Percentiles rank a stretch among this genome's conserved stretches.
Conservation (phyloP, 441 rosid species). For the Aquilaria agallochum region DNA sequence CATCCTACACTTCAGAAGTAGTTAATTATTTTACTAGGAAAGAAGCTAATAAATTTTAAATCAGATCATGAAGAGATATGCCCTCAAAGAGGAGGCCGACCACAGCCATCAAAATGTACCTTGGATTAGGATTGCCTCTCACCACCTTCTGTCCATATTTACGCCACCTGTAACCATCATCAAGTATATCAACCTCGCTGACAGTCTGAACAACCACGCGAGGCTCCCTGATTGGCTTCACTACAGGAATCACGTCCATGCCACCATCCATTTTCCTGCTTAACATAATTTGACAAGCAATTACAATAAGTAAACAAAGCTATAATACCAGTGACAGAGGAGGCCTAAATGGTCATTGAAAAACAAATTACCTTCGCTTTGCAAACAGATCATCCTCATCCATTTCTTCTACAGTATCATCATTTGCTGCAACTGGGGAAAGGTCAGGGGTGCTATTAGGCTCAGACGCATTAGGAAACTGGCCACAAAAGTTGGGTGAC, state of each 20-base stretch:
- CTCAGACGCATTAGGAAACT: conserved; percentile 37
- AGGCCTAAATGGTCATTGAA: conserved; percentile 8
- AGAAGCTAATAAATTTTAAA: too few relatives aligned
- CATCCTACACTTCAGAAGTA: too few relatives aligned
- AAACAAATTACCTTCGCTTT: conserved; percentile 60
- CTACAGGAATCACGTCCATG: conserved; percentile 68
- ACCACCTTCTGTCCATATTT: conserved; percentile 99
- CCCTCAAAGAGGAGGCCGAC: too few relatives aligned
- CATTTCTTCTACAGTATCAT: conserved; percentile 51
- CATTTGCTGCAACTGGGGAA: conserved; percentile 50
- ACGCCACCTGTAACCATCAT: conserved; percentile 99
- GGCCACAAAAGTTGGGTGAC: conserved; percentile 44
- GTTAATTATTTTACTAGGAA: too few relatives aligned
- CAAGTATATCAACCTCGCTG: conserved; percentile 97
- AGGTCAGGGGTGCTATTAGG: conserved; percentile 49
- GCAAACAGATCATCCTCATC: conserved; percentile 76
- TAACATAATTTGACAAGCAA: conserved; percentile 16
- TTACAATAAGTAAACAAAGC: conserved; percentile 13
- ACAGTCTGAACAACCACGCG: conserved; percentile 95
- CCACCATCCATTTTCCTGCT: conserved; percentile 85
- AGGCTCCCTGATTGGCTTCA: conserved; percentile 93
- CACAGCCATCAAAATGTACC: conserved; percentile 31
- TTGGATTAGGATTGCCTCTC: conserved; percentile 96
- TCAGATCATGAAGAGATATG: too few relatives aligned
- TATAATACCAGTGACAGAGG: background rate